Evolutionary conservation across 148 eudicot genomes (phyloP), one percentile per base, ranked within the genome.

Genomic region (Bassia scoparia): DNA sequence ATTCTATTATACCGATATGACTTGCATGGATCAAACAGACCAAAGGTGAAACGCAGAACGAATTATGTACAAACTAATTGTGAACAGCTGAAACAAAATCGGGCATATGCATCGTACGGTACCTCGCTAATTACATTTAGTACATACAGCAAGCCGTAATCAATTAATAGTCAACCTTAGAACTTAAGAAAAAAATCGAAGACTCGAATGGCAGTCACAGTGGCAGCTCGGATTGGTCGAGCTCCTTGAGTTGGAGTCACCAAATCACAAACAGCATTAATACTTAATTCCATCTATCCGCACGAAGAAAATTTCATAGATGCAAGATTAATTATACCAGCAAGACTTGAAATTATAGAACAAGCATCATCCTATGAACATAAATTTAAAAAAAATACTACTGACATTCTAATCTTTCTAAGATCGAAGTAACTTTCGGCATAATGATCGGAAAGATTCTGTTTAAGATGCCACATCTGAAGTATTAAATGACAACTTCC

Each of bases 321-420:
- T 9, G 74, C 61, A 23, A 79, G 43, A 37, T 43, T 37, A 82
- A 54, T 27, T n/a, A 38, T 54, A 58, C 18, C 16, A 2, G 29
- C 5, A 55, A 15, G 23, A n/a, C 11, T 55, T 41, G 29, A 55
- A 44, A 46, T 16, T 50, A 5, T 56, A n/a, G 35, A 63, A 24
- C 41, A 49, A 54, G 33, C 34, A 46, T n/a, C 41, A 58, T 43
- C 1, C 44, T 41, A 37, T 7, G 41, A 7, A 37, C 18, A 50
- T 15, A 58, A 62, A 24, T 29, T 3, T 10, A 26, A 65, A 24
- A 33, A 41, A 7, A 43, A 26, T 11, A 41, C 24, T 13, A 26
- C 26, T 66, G 81, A 92, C 99, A 74, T 77, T 95, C 96, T 43
- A 95, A 97, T 80, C 92, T 92, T 80, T 92, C 96, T 61, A 95